Evolutionary conservation across 352 stramenopile species (phyloP).

Genomic region (Globisporangium sylvaticum): DNA sequence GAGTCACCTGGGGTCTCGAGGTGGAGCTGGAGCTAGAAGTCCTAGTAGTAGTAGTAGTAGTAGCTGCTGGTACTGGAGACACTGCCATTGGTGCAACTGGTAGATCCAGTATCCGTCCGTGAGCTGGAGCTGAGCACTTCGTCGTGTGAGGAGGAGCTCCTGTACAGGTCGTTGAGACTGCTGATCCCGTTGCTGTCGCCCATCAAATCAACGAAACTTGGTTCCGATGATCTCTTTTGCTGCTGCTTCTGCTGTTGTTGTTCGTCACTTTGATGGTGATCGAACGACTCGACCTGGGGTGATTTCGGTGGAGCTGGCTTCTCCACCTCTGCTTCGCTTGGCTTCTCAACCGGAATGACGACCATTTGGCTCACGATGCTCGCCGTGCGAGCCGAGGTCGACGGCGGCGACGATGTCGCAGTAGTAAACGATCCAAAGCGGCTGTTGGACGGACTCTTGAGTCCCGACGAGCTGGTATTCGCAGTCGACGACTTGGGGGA

Average conservation of each 20-base stretch:
- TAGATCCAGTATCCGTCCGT: background rate
- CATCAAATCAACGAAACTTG: background rate
- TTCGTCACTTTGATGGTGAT: background rate
- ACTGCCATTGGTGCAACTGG: background rate
- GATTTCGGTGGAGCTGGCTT: background rate
- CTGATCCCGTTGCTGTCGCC: slow-evolving; percentile 3
- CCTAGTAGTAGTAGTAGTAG: background rate
- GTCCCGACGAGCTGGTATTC: slow-evolving; percentile 9
- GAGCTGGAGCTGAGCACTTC: background rate
- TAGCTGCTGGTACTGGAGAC: background rate
- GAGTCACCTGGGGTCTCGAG: background rate
- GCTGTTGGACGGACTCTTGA: slow-evolving; percentile 7
- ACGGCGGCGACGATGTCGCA: background rate
- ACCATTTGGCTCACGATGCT: slow-evolving; percentile 17
- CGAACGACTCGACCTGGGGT: background rate
- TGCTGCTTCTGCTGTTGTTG: background rate
- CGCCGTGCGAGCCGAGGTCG: slow-evolving; percentile 9
- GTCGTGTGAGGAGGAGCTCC: background rate
- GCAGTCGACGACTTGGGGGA: slow-evolving; percentile 4
- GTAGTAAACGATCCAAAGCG: slow-evolving; percentile 13
- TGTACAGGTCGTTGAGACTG: slow-evolving; percentile 11
- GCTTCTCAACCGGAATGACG: background rate
- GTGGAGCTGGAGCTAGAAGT: background rate
- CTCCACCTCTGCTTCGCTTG: background rate
- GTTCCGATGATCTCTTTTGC: background rate